Base-by-base conservation (phyloP, 441 rosid species). In the Brassica hybrid region DNA sequence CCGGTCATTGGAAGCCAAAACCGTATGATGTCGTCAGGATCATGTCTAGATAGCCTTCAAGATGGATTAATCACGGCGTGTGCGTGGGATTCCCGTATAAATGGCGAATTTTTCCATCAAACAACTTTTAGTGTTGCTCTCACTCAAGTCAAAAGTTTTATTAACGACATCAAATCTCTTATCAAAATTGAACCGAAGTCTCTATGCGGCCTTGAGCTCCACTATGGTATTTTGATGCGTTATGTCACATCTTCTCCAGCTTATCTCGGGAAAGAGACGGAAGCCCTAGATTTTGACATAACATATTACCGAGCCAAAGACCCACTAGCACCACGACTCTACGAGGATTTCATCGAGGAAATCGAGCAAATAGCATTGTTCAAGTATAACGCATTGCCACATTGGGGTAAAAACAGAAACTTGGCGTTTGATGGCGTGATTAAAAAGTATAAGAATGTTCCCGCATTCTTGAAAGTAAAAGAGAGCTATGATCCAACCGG, bases 381-480 rank as follows among this genome's bases (percentile, higher is more conserved):
- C 54, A 93, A 89, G 76, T 89, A 89, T 27, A 84, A 84, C 0
- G 97, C 81, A 0, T 69, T 85, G 58, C 94, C 98, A 0, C 96
- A 93, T 3, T 93, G 94, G 96, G 95, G 94, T 14, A 93, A 93
- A 77, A 93, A 93, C 6, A 56, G 94, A 60, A 91, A 91, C 68
- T 6, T 88, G 3, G 96, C 84, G 0, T 93, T 91, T 57, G 78
- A 72, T 45, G 89, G 89, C 5, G 90, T 68, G 3, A 52, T 89
- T 6, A 76, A 69, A 17, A 91, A 85, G 64, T 91, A 90, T 5
- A 83, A 64, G 17, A 84, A 85, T 0, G 87, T 84, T 0, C 16
- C 2, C 0, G 67, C 84, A 3, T 91, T 89, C 71, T 30, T 89
- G 62, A 84, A 72, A 69, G 80, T 89, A 0, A 93, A 83, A 61